phyloP scores from a whole-genome alignment of 352 stramenopile genomes.

The Elongisporangium anandrum region DNA sequence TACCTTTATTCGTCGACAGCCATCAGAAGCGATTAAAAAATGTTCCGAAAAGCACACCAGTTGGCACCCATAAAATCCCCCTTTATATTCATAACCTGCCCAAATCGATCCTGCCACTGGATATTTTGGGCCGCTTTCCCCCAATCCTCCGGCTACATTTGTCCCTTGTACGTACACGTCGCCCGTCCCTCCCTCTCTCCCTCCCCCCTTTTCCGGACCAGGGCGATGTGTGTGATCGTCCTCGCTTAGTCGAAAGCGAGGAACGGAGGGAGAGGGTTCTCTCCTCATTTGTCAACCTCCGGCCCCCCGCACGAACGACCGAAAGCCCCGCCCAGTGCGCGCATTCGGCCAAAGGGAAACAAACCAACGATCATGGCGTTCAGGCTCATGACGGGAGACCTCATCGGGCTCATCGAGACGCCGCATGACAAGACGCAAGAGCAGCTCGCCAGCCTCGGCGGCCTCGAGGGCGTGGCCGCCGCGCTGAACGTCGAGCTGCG shows the following conservation, averaged over 20 bases:
- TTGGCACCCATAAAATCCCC: neutral
- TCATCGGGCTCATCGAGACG: conserved; percentile 73
- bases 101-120: neutral
- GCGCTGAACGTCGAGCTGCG: conserved; percentile 40
- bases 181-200: neutral
- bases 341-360: neutral
- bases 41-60: neutral
- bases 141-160: neutral
- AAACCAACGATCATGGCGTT: conserved; percentile 12
- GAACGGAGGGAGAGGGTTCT: neutral
- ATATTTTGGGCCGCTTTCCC: neutral
- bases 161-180: neutral
- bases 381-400: conserved; percentile 41
- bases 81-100: neutral
- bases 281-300: neutral
- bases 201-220: neutral
- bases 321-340: neutral
- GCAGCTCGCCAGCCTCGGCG: conserved; percentile 39
- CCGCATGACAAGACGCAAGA: conserved; percentile 47
- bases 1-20: neutral
- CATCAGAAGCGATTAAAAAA: neutral
- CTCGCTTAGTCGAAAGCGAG: neutral
- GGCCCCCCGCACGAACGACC: neutral
- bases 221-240: neutral
- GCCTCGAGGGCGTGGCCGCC: conserved; percentile 49